phyloP scores from a whole-genome alignment of 164 flowering plant genomes.

The Umbilicus rupestris region DNA sequence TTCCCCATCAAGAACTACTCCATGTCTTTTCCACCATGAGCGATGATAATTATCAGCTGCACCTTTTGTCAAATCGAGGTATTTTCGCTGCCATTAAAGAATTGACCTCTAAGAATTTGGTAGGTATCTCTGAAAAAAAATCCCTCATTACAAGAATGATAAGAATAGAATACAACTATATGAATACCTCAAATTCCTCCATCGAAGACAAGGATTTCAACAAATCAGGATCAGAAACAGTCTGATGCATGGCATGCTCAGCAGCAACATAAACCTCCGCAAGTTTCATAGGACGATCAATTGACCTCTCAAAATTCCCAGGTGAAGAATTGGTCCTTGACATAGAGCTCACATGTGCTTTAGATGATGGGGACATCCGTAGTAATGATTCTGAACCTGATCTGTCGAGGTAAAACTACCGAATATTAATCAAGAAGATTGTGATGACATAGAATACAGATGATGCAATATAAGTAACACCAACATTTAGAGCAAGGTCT shows the following conservation, averaged over 20 bases:
- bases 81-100: conserved; percentile 49
- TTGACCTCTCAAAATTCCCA: conserved; percentile 66
- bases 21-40: conserved; percentile 99
- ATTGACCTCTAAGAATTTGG: background rate
- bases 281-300: conserved; percentile 91
- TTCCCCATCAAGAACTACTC: conserved; percentile 98
- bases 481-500: background rate
- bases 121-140: background rate
- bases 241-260: conserved; percentile 62
- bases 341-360: conserved; percentile 41
- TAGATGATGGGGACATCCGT: conserved; percentile 37
- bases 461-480: background rate
- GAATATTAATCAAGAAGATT: conserved; percentile 12
- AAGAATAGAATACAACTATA: background rate
- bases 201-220: conserved; percentile 62
- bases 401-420: conserved; percentile 36
- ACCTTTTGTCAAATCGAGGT: conserved; percentile 85
- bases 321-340: conserved; percentile 76
- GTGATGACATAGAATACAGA: background rate
- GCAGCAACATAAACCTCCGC: conserved; percentile 92
- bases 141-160: background rate
- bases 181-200: conserved; percentile 70
- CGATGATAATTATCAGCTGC: conserved; percentile 92
- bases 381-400: conserved; percentile 49
- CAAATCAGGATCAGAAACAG: conserved; percentile 68